Evolutionary conservation across 768 basidiomycete genomes (phyloP).

Genomic region (Hydnum rufescens): DNA sequence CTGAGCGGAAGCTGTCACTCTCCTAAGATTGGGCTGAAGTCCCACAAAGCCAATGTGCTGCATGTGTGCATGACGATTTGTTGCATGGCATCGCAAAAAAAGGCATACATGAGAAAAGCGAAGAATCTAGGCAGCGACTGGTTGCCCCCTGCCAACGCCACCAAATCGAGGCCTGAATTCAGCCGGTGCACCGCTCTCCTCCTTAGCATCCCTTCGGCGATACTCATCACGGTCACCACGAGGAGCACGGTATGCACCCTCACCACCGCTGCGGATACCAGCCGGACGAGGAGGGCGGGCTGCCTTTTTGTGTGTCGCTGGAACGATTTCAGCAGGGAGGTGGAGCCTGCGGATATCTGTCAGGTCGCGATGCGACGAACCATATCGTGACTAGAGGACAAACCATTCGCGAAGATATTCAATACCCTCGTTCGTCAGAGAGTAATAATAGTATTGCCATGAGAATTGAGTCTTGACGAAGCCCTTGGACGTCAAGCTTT

Average conservation of each 20-base stretch:
- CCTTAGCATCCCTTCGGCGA: slow-evolving; percentile 45
- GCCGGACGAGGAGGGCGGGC: slow-evolving; percentile 74
- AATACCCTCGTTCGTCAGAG: slow-evolving; percentile 89
- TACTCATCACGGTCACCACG: slow-evolving; percentile 71
- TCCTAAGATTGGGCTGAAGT: no score
- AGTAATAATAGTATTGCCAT: slow-evolving; percentile 99
- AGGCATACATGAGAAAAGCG: no score
- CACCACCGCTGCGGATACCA: slow-evolving; percentile 45
- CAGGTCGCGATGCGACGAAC: background rate
- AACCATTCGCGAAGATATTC: slow-evolving; percentile 86
- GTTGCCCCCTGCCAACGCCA: slow-evolving; percentile 76
- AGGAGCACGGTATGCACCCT: slow-evolving; percentile 68
- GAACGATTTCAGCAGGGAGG: slow-evolving; percentile 89
- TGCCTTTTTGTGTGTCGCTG: slow-evolving; percentile 93
- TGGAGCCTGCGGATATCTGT: slow-evolving; percentile 44
- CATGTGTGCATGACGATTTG: no score
- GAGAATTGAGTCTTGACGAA: slow-evolving; percentile 98
- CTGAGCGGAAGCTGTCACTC: no score
- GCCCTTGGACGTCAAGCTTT: slow-evolving; percentile 49
- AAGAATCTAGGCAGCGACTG: slow-evolving; percentile 16
- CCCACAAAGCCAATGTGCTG: no score
- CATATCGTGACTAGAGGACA: background rate
- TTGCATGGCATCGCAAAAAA: no score
- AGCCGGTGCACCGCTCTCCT: slow-evolving; percentile 76
- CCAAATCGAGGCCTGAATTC: slow-evolving; percentile 80